Evolutionary conservation across 495 filamentous ascomycete species (phyloP).

Genomic region (Penicillium bovifimosum): DNA sequence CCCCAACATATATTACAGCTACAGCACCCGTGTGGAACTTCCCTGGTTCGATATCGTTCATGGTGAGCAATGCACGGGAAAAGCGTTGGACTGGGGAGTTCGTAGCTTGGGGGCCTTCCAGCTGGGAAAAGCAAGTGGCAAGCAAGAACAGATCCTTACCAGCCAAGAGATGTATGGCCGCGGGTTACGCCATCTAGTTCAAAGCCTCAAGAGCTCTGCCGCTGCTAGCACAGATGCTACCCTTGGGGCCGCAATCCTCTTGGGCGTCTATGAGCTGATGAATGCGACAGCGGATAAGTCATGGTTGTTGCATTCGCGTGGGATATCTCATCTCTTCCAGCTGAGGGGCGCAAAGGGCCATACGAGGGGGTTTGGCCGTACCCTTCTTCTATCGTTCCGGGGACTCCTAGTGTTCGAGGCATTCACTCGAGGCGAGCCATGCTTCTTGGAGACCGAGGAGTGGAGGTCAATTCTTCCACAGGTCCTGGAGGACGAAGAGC

Average conservation of each 20-base stretch:
- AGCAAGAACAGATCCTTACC: constrained; percentile 9
- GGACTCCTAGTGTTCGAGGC: constrained; percentile 29
- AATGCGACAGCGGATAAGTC: constrained; percentile 20
- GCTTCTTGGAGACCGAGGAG: constrained; percentile 26
- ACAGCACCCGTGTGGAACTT: constrained; percentile 11
- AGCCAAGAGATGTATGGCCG: constrained; percentile 25
- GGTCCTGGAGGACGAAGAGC: constrained; percentile 11
- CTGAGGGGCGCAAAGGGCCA: constrained; percentile 27
- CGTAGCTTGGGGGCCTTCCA: constrained; percentile 15
- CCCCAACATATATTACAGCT: constrained; percentile 11
- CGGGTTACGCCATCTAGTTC: constrained; percentile 10
- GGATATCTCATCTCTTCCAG: constrained; percentile 24
- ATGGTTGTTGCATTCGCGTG: constrained; percentile 35
- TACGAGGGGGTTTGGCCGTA: constrained; percentile 22
- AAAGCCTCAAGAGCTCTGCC: constrained; percentile 10
- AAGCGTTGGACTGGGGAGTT: constrained; percentile 11
- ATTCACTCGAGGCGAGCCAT: constrained; percentile 19
- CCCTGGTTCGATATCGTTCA: constrained; percentile 23
- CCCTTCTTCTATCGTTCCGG: constrained; percentile 27
- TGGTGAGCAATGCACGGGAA: background rate
- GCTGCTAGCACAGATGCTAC: constrained; percentile 17
- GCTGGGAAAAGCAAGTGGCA: constrained; percentile 12
- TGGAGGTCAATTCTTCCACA: constrained; percentile 26
- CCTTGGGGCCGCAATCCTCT: constrained; percentile 23
- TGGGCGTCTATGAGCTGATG: constrained; percentile 31